Percentiles rank a stretch among this genome's conserved stretches.
Evolutionary conservation across 2,329 filamentous ascomycete species (phyloP).

Genomic region (Diaporthe vexans): DNA sequence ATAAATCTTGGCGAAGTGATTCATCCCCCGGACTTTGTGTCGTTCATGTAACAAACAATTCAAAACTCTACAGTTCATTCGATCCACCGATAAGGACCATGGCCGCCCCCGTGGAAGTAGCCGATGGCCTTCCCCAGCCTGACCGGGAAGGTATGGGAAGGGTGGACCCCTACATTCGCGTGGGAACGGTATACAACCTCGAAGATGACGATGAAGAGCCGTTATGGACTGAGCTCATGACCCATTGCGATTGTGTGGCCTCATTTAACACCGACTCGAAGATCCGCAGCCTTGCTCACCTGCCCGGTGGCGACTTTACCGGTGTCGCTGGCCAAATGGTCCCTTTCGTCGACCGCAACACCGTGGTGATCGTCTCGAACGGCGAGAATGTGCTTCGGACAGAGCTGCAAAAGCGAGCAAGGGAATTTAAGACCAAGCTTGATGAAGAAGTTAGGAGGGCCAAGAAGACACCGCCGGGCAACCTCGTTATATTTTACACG

Average conservation of each 20-base stretch:
- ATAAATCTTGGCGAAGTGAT: not conserved
- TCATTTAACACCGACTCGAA: not conserved
- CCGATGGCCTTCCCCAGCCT: not conserved
- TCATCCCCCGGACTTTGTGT: too few relatives aligned
- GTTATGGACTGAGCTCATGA: not conserved
- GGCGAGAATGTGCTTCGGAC: not conserved
- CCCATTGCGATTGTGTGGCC: not conserved
- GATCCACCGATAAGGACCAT: too few relatives aligned
- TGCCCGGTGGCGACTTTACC: not conserved
- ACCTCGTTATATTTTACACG: not conserved
- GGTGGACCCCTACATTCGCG: too few relatives aligned
- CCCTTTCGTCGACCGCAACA: not conserved
- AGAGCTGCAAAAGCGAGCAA: not conserved
- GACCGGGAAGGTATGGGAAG: too few relatives aligned
- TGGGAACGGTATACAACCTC: not conserved
- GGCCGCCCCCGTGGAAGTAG: too few relatives aligned
- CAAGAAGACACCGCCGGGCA: too few relatives aligned
- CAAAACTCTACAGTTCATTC: too few relatives aligned
- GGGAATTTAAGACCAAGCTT: too few relatives aligned
- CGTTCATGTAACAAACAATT: too few relatives aligned
- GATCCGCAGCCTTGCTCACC: not conserved
- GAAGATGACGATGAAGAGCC: not conserved
- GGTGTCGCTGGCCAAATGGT: not conserved
- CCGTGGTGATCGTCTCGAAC: not conserved
- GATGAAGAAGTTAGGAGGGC: too few relatives aligned